Evolutionary conservation across 2,329 filamentous ascomycete species (phyloP).

Genomic region (Fonsecaea pedrosoi): DNA sequence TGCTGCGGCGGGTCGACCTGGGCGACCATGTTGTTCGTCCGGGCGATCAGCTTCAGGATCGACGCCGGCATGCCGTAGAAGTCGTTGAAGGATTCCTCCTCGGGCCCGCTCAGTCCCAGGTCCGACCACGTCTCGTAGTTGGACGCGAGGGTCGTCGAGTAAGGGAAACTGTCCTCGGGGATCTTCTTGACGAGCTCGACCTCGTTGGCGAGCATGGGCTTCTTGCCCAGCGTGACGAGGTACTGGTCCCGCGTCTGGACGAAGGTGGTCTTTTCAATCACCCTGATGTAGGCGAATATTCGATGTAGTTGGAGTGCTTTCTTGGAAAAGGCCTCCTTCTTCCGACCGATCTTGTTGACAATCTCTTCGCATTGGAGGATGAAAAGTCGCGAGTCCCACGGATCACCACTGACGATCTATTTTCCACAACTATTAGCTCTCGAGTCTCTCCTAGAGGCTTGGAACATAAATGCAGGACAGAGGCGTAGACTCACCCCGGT

Average conservation of each 20-base stretch:
- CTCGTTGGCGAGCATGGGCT: slow-evolving; percentile 16
- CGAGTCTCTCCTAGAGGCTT: not conserved
- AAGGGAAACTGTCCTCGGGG: slow-evolving; percentile 12
- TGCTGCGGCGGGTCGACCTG: slow-evolving; percentile 10
- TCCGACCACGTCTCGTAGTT: slow-evolving; percentile 16
- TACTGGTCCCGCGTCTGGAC: slow-evolving; percentile 23
- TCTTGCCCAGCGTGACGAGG: slow-evolving; percentile 16
- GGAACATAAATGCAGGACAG: not conserved
- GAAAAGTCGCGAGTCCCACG: slow-evolving; percentile 23
- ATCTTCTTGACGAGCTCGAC: slow-evolving; percentile 21
- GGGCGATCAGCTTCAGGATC: slow-evolving; percentile 15
- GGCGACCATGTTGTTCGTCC: slow-evolving; percentile 19
- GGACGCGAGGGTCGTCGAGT: slow-evolving; percentile 1
- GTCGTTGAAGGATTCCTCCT: slow-evolving; percentile 19
- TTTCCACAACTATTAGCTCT: not conserved
- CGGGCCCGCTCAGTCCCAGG: slow-evolving; percentile 17
- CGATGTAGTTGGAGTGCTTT: slow-evolving; percentile 24
- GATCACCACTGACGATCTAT: slow-evolving; percentile 22
- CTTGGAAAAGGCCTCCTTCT: slow-evolving; percentile 12
- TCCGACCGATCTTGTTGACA: slow-evolving; percentile 20
- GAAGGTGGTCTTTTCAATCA: slow-evolving; percentile 24
- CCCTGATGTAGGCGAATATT: slow-evolving; percentile 22
- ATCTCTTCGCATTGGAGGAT: slow-evolving; percentile 30
- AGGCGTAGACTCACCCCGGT: slow-evolving; percentile 7
- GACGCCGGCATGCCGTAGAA: slow-evolving; percentile 17